A percentile compares a stretch with the other conserved stretches of the same genome.
phyloP scores from a whole-genome alignment of 768 basidiomycete genomes.

The Amanita inopinata region DNA sequence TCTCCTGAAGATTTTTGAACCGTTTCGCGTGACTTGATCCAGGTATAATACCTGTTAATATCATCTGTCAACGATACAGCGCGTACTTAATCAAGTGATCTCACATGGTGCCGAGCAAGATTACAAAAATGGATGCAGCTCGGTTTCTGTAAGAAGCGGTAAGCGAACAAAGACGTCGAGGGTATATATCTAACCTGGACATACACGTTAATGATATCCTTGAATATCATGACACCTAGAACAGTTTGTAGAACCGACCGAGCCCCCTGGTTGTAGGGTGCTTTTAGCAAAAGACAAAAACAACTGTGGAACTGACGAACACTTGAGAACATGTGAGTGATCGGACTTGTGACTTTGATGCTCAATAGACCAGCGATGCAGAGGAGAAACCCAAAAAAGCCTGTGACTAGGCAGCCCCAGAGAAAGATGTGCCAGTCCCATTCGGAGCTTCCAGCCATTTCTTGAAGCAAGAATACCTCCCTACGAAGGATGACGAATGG shows the following conservation, averaged over 20 bases:
- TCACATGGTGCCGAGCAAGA: slow-evolving; percentile 60
- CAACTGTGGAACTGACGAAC: slow-evolving; percentile 30
- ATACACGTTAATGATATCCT: slow-evolving; percentile 64
- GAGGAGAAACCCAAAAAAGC: slow-evolving; percentile 73
- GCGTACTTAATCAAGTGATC: slow-evolving; percentile 12
- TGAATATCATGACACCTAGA: slow-evolving; percentile 68
- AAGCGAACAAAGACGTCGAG: neutral
- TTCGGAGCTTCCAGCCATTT: slow-evolving; percentile 25
- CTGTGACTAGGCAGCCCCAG: slow-evolving; percentile 61
- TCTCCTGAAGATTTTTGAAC: slow-evolving; percentile 12
- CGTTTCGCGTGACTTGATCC: slow-evolving; percentile 26
- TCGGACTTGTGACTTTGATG: slow-evolving; percentile 74
- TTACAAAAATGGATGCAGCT: slow-evolving; percentile 53
- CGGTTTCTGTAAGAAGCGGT: slow-evolving; percentile 38
- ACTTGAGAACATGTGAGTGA: slow-evolving; percentile 80
- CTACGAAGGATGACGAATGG: slow-evolving; percentile 53
- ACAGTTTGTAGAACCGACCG: slow-evolving; percentile 79
- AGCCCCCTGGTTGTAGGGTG: slow-evolving; percentile 43
- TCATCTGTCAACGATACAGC: neutral
- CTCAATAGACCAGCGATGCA: slow-evolving; percentile 72
- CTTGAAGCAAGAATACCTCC: slow-evolving; percentile 34
- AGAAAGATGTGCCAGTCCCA: slow-evolving; percentile 49
- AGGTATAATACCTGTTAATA: slow-evolving; percentile 44
- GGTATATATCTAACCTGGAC: slow-evolving; percentile 21
- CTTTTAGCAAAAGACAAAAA: slow-evolving; percentile 6